Evolutionary conservation across 192 early-diverging fungal species (phyloP).

Genomic region (Dispira simplex): DNA sequence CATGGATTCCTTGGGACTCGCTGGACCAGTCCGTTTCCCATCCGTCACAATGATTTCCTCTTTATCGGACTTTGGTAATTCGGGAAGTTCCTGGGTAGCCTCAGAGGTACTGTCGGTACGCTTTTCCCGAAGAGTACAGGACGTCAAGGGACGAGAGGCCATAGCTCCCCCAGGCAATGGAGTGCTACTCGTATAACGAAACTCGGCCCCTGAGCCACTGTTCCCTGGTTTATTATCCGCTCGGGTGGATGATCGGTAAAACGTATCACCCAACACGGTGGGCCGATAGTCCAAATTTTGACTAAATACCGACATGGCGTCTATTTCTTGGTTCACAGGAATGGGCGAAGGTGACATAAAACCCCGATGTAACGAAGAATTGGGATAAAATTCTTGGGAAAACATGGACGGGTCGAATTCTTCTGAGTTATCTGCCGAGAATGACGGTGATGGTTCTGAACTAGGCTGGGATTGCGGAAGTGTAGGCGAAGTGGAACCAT

Average conservation of each 20-base stretch:
- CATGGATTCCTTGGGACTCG: no score
- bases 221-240: no score
- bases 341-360: constrained; percentile 1
- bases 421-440: no score
- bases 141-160: not conserved
- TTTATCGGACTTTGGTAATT: not conserved
- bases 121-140: not conserved
- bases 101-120: not conserved
- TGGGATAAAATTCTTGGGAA: constrained; percentile 7
- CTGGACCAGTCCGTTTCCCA: no score
- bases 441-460: no score
- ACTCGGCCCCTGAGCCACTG: no score
- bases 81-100: not conserved
- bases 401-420: not conserved
- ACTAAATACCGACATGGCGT: constrained; percentile 3
- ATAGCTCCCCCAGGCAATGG: no score
- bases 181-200: no score
- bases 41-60: no score
- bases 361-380: not conserved
- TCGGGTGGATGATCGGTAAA: not conserved
- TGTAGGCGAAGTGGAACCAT: no score
- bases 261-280: not conserved
- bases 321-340: not conserved
- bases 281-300: constrained; percentile 9
- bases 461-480: no score